These are phyloP conservation scores for Pythium sp. DNA, from an alignment of 352 stramenopile genomes.

Conservation along the genomic window DNA sequence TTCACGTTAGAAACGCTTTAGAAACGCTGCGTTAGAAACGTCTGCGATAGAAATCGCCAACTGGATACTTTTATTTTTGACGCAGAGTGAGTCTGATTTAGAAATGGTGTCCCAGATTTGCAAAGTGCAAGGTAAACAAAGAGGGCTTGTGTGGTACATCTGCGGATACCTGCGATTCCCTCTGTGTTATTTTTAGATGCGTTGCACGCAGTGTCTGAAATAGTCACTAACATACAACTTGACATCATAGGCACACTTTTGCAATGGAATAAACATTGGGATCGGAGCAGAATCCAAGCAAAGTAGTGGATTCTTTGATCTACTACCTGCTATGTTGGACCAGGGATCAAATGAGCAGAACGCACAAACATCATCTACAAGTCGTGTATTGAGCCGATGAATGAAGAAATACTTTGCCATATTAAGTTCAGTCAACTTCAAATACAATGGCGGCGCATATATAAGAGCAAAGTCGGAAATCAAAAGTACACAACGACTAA, in stretches of 20 bases:
- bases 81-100: constrained; percentile 1
- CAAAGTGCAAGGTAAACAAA: neutral
- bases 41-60: neutral
- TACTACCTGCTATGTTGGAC: neutral
- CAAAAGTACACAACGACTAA: no score
- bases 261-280: neutral
- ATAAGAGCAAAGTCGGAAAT: no score
- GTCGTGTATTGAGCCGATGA: neutral
- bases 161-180: constrained; percentile 3
- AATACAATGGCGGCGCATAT: no score
- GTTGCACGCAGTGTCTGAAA: neutral
- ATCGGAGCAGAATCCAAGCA: neutral
- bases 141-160: neutral
- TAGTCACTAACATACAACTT: neutral
- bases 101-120: neutral
- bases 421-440: no score
- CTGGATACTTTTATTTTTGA: neutral
- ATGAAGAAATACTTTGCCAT: no score
- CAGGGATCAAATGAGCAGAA: neutral
- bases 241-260: neutral
- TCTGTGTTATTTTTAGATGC: neutral
- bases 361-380: neutral
- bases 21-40: neutral
- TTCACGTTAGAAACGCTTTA: constrained; percentile 31
- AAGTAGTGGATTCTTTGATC: neutral